Conservation (phyloP, 1,139 yeast species). For the Taphrina communis region DNA sequence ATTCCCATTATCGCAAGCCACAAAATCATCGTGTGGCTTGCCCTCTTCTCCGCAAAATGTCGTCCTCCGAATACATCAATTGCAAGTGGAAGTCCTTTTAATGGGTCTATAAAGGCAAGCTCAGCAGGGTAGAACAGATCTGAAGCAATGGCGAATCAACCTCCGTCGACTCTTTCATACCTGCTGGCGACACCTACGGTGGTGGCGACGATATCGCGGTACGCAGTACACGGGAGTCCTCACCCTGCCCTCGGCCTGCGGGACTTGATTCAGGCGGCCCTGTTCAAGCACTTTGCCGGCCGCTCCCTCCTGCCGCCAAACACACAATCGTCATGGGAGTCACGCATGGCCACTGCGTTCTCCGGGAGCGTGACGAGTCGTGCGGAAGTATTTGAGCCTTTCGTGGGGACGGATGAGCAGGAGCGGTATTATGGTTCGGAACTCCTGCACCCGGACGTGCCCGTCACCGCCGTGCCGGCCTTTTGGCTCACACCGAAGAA, state of each 20-base stretch:
- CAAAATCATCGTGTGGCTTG: slow-evolving; percentile 4
- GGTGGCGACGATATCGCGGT: slow-evolving; percentile 13
- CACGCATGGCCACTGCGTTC: slow-evolving; percentile 2
- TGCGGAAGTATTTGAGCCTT: not conserved
- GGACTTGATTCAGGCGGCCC: slow-evolving; percentile 21
- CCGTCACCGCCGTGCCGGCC: slow-evolving; percentile 19
- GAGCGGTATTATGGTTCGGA: slow-evolving; percentile 2
- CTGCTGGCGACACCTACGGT: slow-evolving; percentile 15
- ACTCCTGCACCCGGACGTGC: slow-evolving; percentile 7
- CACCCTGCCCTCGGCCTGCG: slow-evolving; percentile 7
- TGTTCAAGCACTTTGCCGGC: slow-evolving; percentile 16
- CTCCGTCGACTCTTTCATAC: slow-evolving; percentile 8
- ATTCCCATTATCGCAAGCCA: slow-evolving; percentile 4
- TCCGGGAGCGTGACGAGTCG: slow-evolving; percentile 8
- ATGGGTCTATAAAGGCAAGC: too few relatives aligned
- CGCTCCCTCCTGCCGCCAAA: slow-evolving; percentile 2
- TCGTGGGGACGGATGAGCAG: not conserved
- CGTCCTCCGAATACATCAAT: not conserved
- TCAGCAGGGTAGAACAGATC: too few relatives aligned
- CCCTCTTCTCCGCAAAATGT: not conserved
- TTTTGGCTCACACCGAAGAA: slow-evolving; percentile 17
- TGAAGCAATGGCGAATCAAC: not conserved
- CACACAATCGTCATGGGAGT: not conserved
- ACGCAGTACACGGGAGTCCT: slow-evolving; percentile 17
- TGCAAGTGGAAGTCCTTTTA: not conserved